phyloP scores from a whole-genome alignment of 2,329 filamentous ascomycete species.

The Diplodia intermedia region DNA sequence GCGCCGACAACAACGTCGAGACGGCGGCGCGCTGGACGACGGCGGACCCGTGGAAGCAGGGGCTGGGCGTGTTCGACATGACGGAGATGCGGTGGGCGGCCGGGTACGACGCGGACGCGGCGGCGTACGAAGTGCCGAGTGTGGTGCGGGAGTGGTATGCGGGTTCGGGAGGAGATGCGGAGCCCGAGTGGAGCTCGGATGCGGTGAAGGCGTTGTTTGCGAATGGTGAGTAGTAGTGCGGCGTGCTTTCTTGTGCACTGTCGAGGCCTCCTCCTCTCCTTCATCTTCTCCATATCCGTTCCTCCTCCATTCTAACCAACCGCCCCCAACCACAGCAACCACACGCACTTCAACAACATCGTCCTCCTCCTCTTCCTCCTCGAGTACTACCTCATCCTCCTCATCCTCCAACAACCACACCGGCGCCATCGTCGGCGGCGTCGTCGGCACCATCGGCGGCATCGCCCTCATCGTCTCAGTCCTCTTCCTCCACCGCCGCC shows the following conservation, averaged over 20 bases:
- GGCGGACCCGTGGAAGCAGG: constrained; percentile 23
- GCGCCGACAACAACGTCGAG: neutral
- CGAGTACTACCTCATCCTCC: neutral
- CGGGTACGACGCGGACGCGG: constrained; percentile 20
- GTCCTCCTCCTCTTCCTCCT: neutral
- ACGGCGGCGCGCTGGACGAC: neutral
- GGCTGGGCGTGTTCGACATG: constrained; percentile 23
- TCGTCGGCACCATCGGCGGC: neutral
- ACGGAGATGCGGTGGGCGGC: constrained; percentile 7
- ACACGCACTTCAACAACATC: neutral
- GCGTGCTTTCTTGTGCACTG: too few relatives aligned
- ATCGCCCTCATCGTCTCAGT: neutral
- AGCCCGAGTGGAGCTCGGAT: constrained; percentile 4
- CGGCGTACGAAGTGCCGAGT: constrained; percentile 12
- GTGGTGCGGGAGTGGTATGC: constrained; percentile 18
- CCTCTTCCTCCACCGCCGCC: neutral
- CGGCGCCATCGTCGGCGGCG: constrained; percentile 5
- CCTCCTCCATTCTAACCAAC: neutral
- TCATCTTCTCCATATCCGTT: neutral
- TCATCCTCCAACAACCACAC: neutral
- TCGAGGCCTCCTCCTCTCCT: neutral
- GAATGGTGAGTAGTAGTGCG: constrained; percentile 11
- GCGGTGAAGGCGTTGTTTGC: constrained; percentile 4
- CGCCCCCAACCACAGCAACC: neutral
- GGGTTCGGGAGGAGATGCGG: neutral